Evolutionary conservation across 306 rosid genomes (phyloP), one percentile per base, ranked within the genome.

Genomic region (Parietaria judaica): DNA sequence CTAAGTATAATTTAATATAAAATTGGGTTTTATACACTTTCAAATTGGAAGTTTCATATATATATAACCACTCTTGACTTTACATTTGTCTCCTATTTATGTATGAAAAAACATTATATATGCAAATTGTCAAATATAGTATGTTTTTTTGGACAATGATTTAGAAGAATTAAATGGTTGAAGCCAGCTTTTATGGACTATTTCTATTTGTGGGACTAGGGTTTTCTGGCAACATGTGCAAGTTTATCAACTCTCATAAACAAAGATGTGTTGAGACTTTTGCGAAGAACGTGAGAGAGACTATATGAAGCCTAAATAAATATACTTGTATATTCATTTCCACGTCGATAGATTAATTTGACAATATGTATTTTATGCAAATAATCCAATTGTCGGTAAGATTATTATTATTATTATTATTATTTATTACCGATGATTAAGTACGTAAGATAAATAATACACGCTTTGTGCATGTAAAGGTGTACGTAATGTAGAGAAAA

Each of bases 141-240:
- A 48, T 62, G 48, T 62, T 6, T 14, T 14, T 62, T 23, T 11
- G 56, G 66, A 49, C 66, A 62, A 35, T 62, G 66, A 62, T 36
- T 46, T 34, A 53, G 63, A 17, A 53, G 64, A 14, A 60, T 43
- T 49, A 17, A 37, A 17, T 12, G 53, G 48, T 41, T 41, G 67
- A 36, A 56, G 10, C 12, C 55, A 69, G 50, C 15, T 46, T 61
- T 34, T 31, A 51, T 51, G 15, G 31, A 51, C 36, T 35, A 31
- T 44, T 52, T 34, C 36, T 35, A 31, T 44, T 52, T 34, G 16
- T 35, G 36, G 8, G 66, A 60, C 60, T 36, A 51, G 51, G 37
- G 66, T 14, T 44, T 36, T 60, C 39, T 14, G 49, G 74, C 60
- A 64, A n/a, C 73, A 69, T 54, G 73, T 45, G 73, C 63, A 53